A percentile compares a stretch with the other conserved stretches of the same genome.
Conservation (phyloP, 2,329 filamentous ascomycete species). For the Phaeosphaeria sp. region DNA sequence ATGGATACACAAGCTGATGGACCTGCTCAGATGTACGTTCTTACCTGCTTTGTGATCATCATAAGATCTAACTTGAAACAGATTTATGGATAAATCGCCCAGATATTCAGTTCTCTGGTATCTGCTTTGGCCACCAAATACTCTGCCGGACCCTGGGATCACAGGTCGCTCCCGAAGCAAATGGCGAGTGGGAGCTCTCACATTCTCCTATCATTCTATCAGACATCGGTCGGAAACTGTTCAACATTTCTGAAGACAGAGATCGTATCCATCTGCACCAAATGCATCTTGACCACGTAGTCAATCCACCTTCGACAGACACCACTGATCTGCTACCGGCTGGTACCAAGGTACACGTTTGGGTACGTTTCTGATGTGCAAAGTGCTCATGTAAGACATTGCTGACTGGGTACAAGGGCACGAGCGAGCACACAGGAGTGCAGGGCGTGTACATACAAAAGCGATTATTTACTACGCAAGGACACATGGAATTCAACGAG, state of each 20-base stretch:
- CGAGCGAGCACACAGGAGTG: constrained; percentile 52
- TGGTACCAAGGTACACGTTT: constrained; percentile 56
- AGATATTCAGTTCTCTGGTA: constrained; percentile 58
- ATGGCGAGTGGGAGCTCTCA: constrained; percentile 56
- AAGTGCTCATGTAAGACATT: no score
- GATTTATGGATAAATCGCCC: constrained; percentile 60
- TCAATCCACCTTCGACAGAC: constrained; percentile 37
- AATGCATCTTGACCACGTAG: constrained; percentile 58
- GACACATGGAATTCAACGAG: constrained; percentile 57
- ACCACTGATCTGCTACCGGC: constrained; percentile 31
- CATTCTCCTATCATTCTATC: constrained; percentile 53
- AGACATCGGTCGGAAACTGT: constrained; percentile 50
- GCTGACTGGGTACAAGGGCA: no score
- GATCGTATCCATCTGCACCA: constrained; percentile 52
- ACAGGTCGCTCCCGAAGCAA: constrained; percentile 45
- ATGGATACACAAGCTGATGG: constrained; percentile 53
- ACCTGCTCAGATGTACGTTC: constrained; percentile 54
- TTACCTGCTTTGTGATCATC: not conserved
- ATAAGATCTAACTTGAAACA: constrained; percentile 11
- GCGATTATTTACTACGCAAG: constrained; percentile 56
- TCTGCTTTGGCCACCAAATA: constrained; percentile 59
- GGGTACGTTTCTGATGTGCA: no score
- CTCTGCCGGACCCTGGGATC: constrained; percentile 54
- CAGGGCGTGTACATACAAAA: constrained; percentile 56
- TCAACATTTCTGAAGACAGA: constrained; percentile 40